Evolutionary conservation across 805 yeast species (phyloP), one percentile per base, ranked within the genome.

Genomic region (Candida cerambycidarum): DNA sequence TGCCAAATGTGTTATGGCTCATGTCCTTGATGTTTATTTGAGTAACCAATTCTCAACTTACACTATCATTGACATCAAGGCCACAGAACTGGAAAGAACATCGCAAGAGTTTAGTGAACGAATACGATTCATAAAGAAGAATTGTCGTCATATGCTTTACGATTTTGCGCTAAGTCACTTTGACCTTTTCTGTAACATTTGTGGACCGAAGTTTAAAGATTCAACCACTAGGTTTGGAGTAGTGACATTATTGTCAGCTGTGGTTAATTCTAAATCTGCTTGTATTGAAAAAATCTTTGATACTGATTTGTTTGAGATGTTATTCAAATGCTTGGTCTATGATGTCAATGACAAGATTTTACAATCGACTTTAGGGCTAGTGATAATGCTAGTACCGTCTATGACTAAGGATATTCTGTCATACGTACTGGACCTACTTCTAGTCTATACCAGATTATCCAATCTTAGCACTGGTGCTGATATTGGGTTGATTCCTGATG

Each of bases 81-180:
- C 46, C 1, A 39, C 46, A 4, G 52, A 48, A 0, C 50, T 42
- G 5, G 61, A 58, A 10, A 42, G 40, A 28, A 49, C 51, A 12
- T 51, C 59, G n/a, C 75, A 67, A 15, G 66, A 59, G 18, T 56
- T 59, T 23, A 72, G 65, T 38, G 88, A 82, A 53, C 58, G 83
- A 12, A 51, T 62, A 12, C 58, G 85, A 24, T 78, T 75, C 45
- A 64, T 76, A 7, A 63, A 66, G 32, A 58, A 58, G 41, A 80
- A 79, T 51, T 68, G 78, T 39, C 57, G 65, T 10, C 44, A 45
- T 1, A 39, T 79, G 14, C 55, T 81, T 10, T 50, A 57, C 1
- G 65, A 63, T n/a, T 76, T 65, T 59, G 81, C 76, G 1, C 51
- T 58, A n/a, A 55, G 56, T 23, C 53, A 68, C 29, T 63, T 78